Evolutionary conservation across 2,329 filamentous ascomycete genomes (phyloP).

Genomic region (Botrytis cinerea): DNA sequence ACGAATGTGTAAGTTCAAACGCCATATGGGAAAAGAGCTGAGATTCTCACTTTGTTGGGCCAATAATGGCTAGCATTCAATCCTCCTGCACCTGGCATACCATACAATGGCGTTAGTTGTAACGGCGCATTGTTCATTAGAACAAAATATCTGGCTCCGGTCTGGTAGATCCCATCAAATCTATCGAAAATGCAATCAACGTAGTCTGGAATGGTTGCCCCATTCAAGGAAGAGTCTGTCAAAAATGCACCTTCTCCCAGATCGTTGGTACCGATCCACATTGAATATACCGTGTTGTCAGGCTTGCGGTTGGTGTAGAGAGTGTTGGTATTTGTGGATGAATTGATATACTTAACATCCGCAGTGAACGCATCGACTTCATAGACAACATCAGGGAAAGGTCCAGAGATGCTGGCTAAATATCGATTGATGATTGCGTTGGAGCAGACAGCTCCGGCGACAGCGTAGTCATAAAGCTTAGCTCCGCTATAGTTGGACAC

Average conservation of each 20-base stretch:
- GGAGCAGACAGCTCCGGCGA: constrained; percentile 71
- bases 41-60: constrained; percentile 40
- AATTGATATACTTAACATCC: constrained; percentile 46
- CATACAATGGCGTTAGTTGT: constrained; percentile 68
- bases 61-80: constrained; percentile 49
- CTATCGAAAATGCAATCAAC: constrained; percentile 67
- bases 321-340: constrained; percentile 40
- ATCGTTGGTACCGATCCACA: constrained; percentile 85
- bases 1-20: constrained; percentile 43
- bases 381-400: constrained; percentile 64
- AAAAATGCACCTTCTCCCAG: constrained; percentile 67
- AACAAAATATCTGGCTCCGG: constrained; percentile 70
- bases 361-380: constrained; percentile 59
- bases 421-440: constrained; percentile 64
- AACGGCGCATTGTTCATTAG: constrained; percentile 70
- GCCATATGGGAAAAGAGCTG: neutral
- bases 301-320: constrained; percentile 50
- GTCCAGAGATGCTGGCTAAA: constrained; percentile 51
- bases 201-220: constrained; percentile 64
- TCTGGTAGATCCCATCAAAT: constrained; percentile 63
- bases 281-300: constrained; percentile 67
- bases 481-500: constrained; percentile 60
- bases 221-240: constrained; percentile 58
- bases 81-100: constrained; percentile 49
- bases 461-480: constrained; percentile 67